A percentile compares a stretch with the other conserved stretches of the same genome.
These are phyloP conservation scores for Centrapalus pauciflorus DNA, from an alignment of 129 eudicot genomes.

Conservation along the genomic window DNA sequence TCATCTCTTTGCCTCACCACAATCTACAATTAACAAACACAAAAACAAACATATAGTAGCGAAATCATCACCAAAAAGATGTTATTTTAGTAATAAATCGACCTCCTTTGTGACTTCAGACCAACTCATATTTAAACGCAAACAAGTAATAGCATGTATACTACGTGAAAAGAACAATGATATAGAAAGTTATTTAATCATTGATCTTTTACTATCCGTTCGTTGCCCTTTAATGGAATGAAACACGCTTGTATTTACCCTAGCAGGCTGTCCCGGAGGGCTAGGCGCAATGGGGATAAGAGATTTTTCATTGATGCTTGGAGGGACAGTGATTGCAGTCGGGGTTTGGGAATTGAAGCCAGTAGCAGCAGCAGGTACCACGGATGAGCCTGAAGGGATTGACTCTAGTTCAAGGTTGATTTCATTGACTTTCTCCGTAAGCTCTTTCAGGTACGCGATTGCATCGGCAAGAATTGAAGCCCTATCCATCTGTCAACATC, in stretches of 20 bases:
- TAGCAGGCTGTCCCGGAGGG: constrained; percentile 63
- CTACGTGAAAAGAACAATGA: neutral
- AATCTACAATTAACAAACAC: neutral
- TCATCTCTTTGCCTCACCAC: neutral
- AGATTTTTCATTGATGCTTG: constrained; percentile 56
- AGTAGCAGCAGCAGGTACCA: constrained; percentile 11
- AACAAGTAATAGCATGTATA: neutral
- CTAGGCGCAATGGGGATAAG: constrained; percentile 47
- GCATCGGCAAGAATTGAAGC: constrained; percentile 93
- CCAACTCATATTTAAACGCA: neutral
- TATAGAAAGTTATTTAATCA: neutral
- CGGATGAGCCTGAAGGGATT: constrained; percentile 39
- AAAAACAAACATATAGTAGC: neutral
- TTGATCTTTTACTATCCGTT: neutral
- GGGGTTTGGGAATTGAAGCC: constrained; percentile 57
- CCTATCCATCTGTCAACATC: constrained; percentile 64
- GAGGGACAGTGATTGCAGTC: constrained; percentile 39
- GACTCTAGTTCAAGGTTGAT: constrained; percentile 69
- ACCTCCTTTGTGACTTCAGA: neutral
- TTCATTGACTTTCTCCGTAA: constrained; percentile 56
- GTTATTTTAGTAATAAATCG: no score
- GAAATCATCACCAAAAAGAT: no score
- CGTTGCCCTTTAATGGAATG: neutral
- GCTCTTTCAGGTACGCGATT: constrained; percentile 67
- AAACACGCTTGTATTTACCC: constrained; percentile 35